Evolutionary conservation across 116 monocot genomes (phyloP).

Genomic region (Phalaenopsis hybrid): DNA sequence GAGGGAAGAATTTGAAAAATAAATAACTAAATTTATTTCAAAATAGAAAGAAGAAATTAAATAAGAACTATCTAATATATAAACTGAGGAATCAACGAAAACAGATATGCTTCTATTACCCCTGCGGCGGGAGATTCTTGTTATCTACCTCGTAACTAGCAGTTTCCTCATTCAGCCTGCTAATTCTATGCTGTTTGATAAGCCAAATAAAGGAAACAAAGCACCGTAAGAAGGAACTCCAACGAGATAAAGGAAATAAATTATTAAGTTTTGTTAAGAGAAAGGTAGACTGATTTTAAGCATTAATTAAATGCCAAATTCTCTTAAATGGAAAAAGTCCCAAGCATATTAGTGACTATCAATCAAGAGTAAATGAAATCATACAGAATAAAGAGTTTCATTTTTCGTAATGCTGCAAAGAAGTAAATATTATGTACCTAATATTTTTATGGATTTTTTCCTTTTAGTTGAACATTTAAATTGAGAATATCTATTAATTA

Average conservation of each 20-base stretch:
- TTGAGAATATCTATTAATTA: too few relatives aligned
- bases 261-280: neutral
- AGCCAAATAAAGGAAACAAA: neutral
- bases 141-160: slow-evolving; percentile 6
- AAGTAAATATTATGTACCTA: too few relatives aligned
- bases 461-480: too few relatives aligned
- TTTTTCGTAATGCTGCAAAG: too few relatives aligned
- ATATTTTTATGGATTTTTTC: too few relatives aligned
- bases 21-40: neutral
- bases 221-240: too few relatives aligned
- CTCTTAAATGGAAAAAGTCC: too few relatives aligned
- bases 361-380: too few relatives aligned
- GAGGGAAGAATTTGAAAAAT: slow-evolving; percentile 7
- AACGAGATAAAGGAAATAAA: neutral
- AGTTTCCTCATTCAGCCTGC: neutral
- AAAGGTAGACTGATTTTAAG: too few relatives aligned
- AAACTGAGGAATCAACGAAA: neutral
- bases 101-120: slow-evolving; percentile 12
- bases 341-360: neutral
- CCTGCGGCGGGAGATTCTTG: neutral
- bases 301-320: too few relatives aligned
- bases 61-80: neutral
- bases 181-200: slow-evolving; percentile 1
- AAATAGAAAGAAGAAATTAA: neutral
- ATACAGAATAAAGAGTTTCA: too few relatives aligned